These are phyloP conservation scores for Sphagnum magellanicum DNA, from an alignment of 228 moss, liverwort and hornwort genomes.

Conservation along the genomic window DNA sequence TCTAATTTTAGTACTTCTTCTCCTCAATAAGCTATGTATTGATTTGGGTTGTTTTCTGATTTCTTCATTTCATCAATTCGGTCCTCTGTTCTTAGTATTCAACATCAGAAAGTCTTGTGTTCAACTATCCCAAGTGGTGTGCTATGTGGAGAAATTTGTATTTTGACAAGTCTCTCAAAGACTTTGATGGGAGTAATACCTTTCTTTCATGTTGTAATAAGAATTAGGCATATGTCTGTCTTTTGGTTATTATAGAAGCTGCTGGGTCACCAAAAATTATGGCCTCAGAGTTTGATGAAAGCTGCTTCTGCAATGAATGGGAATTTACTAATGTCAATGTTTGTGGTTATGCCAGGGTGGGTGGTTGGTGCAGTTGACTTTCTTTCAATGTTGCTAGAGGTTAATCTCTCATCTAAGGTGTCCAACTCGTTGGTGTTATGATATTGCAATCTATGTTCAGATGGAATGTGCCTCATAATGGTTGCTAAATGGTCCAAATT, in stretches of 20 bases:
- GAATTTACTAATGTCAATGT: neutral
- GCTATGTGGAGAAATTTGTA: too few relatives aligned
- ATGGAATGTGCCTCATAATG: neutral
- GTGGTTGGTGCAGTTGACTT: conserved; percentile 79
- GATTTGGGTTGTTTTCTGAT: neutral
- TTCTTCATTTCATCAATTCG: neutral
- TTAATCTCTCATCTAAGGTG: neutral
- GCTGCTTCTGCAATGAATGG: too few relatives aligned
- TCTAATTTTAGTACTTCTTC: conserved; percentile 43
- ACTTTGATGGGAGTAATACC: too few relatives aligned
- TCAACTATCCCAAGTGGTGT: too few relatives aligned
- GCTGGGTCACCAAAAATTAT: too few relatives aligned
- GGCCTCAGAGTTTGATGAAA: too few relatives aligned
- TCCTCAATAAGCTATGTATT: neutral
- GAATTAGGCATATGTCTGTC: too few relatives aligned
- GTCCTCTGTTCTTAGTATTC: too few relatives aligned
- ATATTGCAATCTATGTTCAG: neutral
- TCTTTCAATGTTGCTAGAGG: conserved; percentile 81
- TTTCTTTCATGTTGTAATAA: too few relatives aligned
- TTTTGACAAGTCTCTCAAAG: too few relatives aligned
- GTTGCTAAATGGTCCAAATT: neutral
- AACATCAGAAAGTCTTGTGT: too few relatives aligned
- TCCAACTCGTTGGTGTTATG: neutral
- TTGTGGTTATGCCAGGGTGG: conserved; percentile 38
- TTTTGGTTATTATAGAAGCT: too few relatives aligned